These are phyloP conservation scores for Pogostemon cablin DNA, from an alignment of 257 asterid species.

Conservation along the genomic window DNA sequence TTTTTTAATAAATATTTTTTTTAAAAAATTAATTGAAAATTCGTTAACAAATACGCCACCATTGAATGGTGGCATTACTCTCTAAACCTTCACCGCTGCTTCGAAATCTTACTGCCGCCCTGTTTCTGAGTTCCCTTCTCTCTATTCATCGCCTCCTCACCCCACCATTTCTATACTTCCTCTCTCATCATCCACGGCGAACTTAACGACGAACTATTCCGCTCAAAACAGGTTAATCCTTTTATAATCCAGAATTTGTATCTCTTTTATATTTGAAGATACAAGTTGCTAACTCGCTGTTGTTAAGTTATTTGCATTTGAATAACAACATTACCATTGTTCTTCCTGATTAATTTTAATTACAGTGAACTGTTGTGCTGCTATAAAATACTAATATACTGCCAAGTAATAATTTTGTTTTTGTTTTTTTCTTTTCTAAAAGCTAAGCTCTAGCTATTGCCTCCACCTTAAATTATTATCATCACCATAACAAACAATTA, in stretches of 20 bases:
- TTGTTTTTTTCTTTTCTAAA: too few species aligned
- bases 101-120: conserved; percentile 34
- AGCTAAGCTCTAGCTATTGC: too few species aligned
- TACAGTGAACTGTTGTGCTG: neutral
- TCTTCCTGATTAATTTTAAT: neutral
- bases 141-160: conserved; percentile 34
- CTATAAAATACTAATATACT: neutral
- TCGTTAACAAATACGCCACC: too few species aligned
- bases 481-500: too few species aligned
- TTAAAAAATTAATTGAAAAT: too few species aligned
- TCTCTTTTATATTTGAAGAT: neutral
- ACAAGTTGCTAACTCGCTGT: neutral
- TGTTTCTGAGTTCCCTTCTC: conserved; percentile 26
- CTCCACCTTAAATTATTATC: too few species aligned
- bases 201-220: conserved; percentile 35
- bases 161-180: conserved; percentile 32
- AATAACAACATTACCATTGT: neutral
- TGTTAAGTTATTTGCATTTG: conserved; percentile 3
- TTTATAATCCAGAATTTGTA: neutral
- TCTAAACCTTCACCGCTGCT: conserved; percentile 29
- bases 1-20: too few species aligned
- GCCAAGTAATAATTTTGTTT: neutral
- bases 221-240: conserved; percentile 49
- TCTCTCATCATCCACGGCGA: conserved; percentile 36
- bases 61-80: conserved; percentile 31